These are phyloP conservation scores for Taxawa tesnikishii DNA, from an alignment of 2,329 filamentous ascomycete species.

Conservation along the genomic window DNA sequence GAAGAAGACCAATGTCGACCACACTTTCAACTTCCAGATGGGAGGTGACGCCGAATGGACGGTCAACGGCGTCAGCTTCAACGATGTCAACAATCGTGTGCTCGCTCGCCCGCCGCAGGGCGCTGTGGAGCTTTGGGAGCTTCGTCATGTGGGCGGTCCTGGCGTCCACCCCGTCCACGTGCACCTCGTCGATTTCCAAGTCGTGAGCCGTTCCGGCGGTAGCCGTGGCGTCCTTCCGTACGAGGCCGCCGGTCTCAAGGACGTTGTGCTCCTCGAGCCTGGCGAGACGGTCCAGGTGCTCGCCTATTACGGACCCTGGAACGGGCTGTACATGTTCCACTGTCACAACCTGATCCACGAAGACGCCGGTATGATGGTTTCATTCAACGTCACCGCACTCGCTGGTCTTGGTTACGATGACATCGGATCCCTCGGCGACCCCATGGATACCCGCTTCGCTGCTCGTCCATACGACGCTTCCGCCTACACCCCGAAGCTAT, in stretches of 20 bases:
- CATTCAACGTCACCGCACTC: constrained; percentile 30
- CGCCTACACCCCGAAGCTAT: constrained; percentile 1
- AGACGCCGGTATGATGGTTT: constrained; percentile 31
- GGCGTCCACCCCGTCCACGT: constrained; percentile 45
- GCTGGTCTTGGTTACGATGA: constrained; percentile 19
- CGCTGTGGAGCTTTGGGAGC: constrained; percentile 22
- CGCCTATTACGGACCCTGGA: constrained; percentile 40
- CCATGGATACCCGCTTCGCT: constrained; percentile 10
- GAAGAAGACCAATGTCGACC: constrained; percentile 15
- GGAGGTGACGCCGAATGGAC: constrained; percentile 15
- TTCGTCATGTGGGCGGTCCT: constrained; percentile 36
- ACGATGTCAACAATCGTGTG: constrained; percentile 20
- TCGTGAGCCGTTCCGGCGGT: constrained; percentile 37
- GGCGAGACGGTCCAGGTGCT: constrained; percentile 41
- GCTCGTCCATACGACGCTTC: constrained; percentile 10
- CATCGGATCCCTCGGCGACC: constrained; percentile 13
- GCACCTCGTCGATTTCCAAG: constrained; percentile 46
- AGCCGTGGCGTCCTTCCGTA: constrained; percentile 36
- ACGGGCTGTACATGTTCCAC: constrained; percentile 34
- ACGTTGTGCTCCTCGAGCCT: constrained; percentile 43
- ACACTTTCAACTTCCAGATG: constrained; percentile 18
- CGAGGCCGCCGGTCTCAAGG: constrained; percentile 44
- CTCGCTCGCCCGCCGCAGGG: constrained; percentile 20
- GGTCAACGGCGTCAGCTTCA: constrained; percentile 22
- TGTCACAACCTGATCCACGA: constrained; percentile 9